Evolutionary conservation across 768 basidiomycete species (phyloP), one percentile per base, ranked within the genome.

Genomic region (Suillus variegatus): DNA sequence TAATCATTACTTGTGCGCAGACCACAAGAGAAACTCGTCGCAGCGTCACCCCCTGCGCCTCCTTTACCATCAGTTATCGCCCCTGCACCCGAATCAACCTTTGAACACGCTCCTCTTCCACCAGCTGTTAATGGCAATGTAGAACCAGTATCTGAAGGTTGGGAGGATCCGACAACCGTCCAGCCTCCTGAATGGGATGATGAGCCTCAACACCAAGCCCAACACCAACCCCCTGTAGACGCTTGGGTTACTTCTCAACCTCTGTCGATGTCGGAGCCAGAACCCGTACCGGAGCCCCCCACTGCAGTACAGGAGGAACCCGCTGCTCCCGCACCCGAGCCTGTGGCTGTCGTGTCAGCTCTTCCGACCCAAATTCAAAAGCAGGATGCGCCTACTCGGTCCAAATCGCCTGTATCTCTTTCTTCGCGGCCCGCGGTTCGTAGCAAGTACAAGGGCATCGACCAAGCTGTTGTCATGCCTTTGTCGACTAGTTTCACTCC

Each of bases 391-490:
- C 71, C 79, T 2, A 64, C 77, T 16, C 77, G 82, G 22, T 77
- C 81, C 61, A 78, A 70, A 63, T 75, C 77, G 35, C 80, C 83
- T 8, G 73, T 79, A 28, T 86, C 86, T 65, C 77, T 86, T 43
- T 76, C 82, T n/a, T 74, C 82, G 4, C 84, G 91, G 13, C 82
- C 87, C 14, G 80, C 84, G 9, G 79, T 80, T 46, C 77, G 78
- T 18, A 84, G 85, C 41, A 86, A 87, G 61, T 88, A 89, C 80
- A 93, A 93, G 81, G 84, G 82, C 25, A 85, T 84, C 6, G 90
- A 93, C 66, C 90, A 92, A 64, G 86, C 93, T 44, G 93, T 94
- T 20, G 88, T 94, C 64, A 88, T 94, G 85, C 92, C 93, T 1
- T 83, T 84, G 43, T 80, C 78, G 52, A 86, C 84, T 61, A 25